Conservation (phyloP, 345 rosid genomes). For the Eucalyptus urophylla region DNA sequence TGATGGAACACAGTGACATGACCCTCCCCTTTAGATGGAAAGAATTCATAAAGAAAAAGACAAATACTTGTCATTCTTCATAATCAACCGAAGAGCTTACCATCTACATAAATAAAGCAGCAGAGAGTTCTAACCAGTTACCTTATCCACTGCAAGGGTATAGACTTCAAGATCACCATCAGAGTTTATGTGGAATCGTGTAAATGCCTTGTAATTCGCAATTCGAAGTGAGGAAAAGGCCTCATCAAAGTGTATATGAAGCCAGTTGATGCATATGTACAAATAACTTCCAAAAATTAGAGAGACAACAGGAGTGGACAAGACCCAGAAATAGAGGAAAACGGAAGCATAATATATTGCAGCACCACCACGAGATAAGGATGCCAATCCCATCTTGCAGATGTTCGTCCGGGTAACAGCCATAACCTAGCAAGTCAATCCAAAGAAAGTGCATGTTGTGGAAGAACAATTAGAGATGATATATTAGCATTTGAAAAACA, state of each 20-base stretch:
- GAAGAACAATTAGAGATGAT: background rate
- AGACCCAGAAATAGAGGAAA: constrained; percentile 98
- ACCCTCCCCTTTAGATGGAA: background rate
- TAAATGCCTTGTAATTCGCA: constrained; percentile 93
- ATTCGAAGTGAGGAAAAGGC: constrained; percentile 97
- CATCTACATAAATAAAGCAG: background rate
- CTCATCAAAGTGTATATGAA: constrained; percentile 95
- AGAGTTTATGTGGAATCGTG: constrained; percentile 65
- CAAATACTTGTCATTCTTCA: background rate
- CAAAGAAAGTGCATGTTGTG: background rate
- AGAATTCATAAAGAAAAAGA: background rate
- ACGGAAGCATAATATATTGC: constrained; percentile 85
- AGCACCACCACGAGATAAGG: constrained; percentile 80
- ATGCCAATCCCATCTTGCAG: constrained; percentile 69
- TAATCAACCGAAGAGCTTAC: background rate
- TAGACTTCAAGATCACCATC: constrained; percentile 83
- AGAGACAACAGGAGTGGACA: constrained; percentile 93
- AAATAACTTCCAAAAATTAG: constrained; percentile 91
- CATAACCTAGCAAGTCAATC: constrained; percentile 56
- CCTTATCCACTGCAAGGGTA: constrained; percentile 97
- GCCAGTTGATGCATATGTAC: constrained; percentile 95
- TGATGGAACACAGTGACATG: background rate
- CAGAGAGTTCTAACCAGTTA: constrained; percentile 2
- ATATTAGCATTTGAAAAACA: background rate
- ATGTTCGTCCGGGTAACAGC: constrained; percentile 87